These are phyloP conservation scores for Agapanthus africanus DNA, from an alignment of 106 monocot genomes.

Conservation along the genomic window DNA sequence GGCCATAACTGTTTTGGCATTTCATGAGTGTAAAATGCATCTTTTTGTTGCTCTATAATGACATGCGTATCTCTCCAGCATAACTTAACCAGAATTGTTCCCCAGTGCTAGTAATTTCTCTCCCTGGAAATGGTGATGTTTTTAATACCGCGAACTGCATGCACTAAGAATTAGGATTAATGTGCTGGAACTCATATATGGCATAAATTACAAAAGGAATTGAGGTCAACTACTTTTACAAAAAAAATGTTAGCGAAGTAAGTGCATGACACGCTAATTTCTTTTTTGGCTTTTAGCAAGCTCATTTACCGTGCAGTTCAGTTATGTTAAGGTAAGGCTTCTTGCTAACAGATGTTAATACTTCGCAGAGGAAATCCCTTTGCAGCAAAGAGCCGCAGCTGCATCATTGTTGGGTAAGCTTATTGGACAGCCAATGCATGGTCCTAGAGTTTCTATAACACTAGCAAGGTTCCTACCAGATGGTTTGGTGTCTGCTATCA, in stretches of 20 bases:
- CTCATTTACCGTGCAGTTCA: neutral
- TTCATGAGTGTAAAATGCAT: too few relatives aligned
- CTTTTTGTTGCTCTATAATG: neutral
- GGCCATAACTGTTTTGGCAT: neutral
- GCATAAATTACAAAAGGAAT: neutral
- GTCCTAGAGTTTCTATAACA: slow-evolving; percentile 93
- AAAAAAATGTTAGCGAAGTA: neutral
- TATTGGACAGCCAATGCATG: slow-evolving; percentile 97
- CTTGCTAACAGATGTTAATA: slow-evolving; percentile 12
- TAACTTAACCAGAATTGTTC: neutral
- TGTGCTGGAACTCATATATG: neutral
- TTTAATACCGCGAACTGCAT: neutral
- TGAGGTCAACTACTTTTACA: neutral
- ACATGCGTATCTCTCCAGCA: too few relatives aligned
- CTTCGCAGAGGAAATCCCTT: slow-evolving; percentile 79
- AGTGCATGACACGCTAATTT: neutral
- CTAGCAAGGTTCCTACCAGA: slow-evolving; percentile 95
- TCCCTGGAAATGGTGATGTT: neutral
- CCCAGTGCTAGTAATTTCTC: neutral
- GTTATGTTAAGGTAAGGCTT: neutral
- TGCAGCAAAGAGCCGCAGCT: slow-evolving; percentile 93
- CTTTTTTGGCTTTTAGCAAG: neutral
- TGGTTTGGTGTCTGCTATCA: slow-evolving; percentile 88
- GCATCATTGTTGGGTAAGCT: slow-evolving; percentile 94
- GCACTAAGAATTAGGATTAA: neutral